Base-by-base conservation (phyloP, 495 filamentous ascomycete species). In the Aspergillus egyptiacus region DNA sequence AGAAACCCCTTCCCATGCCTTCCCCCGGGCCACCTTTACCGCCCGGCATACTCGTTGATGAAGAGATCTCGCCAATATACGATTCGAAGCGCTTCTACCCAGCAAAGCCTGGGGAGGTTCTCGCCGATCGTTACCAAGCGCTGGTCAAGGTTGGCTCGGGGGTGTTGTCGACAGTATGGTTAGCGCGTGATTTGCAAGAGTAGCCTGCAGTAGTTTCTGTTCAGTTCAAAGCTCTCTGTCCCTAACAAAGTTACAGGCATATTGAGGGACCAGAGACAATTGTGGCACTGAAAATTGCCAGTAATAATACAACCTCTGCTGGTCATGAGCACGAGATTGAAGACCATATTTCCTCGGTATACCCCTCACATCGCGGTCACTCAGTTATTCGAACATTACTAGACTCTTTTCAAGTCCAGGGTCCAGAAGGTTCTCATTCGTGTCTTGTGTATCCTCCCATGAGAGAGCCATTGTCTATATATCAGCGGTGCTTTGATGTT, bases 91-190 rank as follows among this genome's bases (percentile, higher is more conserved):
- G 41, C 41, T 76, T 68, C 59, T 74, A 71, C 57, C 70, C 71
- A 32, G 66, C 56, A 33, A 66, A 68, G 35, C 61, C 68, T 45
- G 69, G 69, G 28, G 70, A 77, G 28, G 39, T 72, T 28, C 60
- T 68, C 44, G 59, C 55, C 30, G 51, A 66, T 55, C 59, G 62
- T 42, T 74, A 73, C 43, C 63, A 72, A 59, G 59, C 54, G 41
- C 19, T 70, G 25, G 58, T 65, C 33, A 74, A 73, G 53, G 53
- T 74, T 56, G 71, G 69, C 46, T 74, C 64, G 64, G 71, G 70
- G 11, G 53, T 58, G 13, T 57, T 59, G 44, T 70, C 25, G 10
- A 27, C 25, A 27, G 25, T 27, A 27, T 72, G 65, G 68, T 51
- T 72, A 27, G 66, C 69, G 45, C 57, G 57, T 51, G 62, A 69